Percentiles rank a stretch among this genome's conserved stretches.
phyloP scores from a whole-genome alignment of 257 asterid species.

The Solanum ossicruentum region DNA sequence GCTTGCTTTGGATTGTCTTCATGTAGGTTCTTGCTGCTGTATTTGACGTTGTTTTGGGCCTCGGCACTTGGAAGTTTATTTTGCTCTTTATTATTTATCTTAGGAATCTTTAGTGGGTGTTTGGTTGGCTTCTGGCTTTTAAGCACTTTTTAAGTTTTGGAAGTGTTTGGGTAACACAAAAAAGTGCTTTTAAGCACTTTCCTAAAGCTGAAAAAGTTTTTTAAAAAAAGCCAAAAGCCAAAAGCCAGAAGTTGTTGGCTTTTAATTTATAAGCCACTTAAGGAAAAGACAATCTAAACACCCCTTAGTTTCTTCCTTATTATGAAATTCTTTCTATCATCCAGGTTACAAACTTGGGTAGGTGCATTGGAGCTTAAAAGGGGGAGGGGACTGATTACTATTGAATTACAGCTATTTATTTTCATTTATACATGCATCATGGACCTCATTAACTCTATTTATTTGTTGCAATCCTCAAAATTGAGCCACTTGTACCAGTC shows the following conservation, averaged over 20 bases:
- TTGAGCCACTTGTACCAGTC: not conserved
- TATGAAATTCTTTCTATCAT: not conserved
- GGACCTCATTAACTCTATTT: not conserved
- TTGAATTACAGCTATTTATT: not conserved
- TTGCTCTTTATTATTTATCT: not conserved
- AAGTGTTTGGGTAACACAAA: too few species aligned
- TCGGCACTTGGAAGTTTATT: not conserved
- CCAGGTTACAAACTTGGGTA: not conserved
- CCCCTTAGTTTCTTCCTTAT: not conserved
- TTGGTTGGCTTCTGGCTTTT: too few species aligned
- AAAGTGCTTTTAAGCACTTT: too few species aligned
- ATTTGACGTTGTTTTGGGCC: not conserved
- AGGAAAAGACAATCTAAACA: too few species aligned
- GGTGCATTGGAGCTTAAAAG: not conserved
- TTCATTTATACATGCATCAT: not conserved
- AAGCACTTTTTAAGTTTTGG: too few species aligned
- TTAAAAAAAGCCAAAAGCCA: too few species aligned
- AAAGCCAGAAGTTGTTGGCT: too few species aligned
- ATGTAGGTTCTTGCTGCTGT: conserved; percentile 51
- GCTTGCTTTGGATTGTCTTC: conserved; percentile 99
- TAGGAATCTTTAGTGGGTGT: not conserved
- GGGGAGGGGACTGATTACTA: not conserved
- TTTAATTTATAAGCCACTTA: too few species aligned
- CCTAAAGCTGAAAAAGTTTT: too few species aligned
- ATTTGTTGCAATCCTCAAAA: not conserved